Evolutionary conservation across 2,329 filamentous ascomycete species (phyloP).

Genomic region (Dothistroma pini): DNA sequence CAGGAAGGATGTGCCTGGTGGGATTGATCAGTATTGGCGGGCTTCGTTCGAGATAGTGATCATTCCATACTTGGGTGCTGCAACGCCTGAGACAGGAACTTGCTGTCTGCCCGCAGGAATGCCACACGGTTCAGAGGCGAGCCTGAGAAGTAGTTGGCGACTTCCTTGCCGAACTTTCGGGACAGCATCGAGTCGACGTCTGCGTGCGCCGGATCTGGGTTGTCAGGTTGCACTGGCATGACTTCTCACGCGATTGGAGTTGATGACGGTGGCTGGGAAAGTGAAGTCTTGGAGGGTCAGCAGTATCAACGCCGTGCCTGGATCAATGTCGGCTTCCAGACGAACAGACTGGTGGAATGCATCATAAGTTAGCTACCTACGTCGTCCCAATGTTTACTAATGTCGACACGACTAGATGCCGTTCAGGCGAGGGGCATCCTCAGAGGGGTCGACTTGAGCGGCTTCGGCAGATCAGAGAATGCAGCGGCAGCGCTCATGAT

Average conservation of each 20-base stretch:
- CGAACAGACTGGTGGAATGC: neutral
- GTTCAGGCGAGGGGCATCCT: constrained; percentile 2
- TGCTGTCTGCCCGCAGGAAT: constrained; percentile 67
- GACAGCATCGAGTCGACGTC: constrained; percentile 67
- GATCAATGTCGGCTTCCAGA: neutral
- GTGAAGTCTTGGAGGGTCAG: neutral
- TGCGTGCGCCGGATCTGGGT: constrained; percentile 57
- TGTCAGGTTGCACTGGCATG: constrained; percentile 38
- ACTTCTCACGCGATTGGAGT: neutral
- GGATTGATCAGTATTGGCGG: neutral
- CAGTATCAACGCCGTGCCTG: neutral
- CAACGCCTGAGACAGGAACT: constrained; percentile 67
- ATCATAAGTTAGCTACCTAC: constrained; percentile 2
- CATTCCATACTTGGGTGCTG: constrained; percentile 47
- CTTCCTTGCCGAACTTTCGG: constrained; percentile 72
- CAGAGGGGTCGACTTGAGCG: neutral
- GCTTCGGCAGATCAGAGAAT: neutral
- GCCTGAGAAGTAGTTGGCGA: constrained; percentile 79
- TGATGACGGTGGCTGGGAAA: neutral
- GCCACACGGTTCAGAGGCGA: constrained; percentile 74
- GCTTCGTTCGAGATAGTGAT: neutral
- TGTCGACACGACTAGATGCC: neutral
- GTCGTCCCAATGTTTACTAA: constrained; percentile 5
- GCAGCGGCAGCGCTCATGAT: neutral
- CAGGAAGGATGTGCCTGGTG: constrained; percentile 60